Base-by-base conservation (phyloP, 129 eudicot species). In the Tanacetum coccineum region DNA sequence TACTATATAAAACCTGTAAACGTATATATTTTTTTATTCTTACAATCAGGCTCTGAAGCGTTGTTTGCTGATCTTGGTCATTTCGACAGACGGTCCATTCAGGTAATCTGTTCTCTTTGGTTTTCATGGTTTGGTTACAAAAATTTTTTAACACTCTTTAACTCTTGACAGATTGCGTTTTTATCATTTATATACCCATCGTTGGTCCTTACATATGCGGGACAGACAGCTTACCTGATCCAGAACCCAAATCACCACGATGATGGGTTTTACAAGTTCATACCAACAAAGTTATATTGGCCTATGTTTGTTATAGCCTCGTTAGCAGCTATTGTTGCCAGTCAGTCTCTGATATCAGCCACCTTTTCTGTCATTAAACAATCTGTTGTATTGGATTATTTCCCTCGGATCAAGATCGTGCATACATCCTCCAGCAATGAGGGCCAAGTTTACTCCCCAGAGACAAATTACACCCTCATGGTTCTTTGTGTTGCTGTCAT, bases 51-150 rank as follows among this genome's bases (percentile, higher is more conserved):
- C 70, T 74, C 90, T 45, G 95, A 87, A 72, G 90, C 90, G 44
- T 59, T 87, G 75, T 87, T 87, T 84, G 95, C 95, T 61, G 95
- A 84, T 74, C 87, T 87, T 64, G 95, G 95, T 51, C 95, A 87
- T 72, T 87, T 84, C 44, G 75, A 80, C 76, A 78, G 75, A 56
- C 62, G 44, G 3, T 81, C 90, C 39, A 84, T 87, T 77, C 90
- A 80, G 95, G 95, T 87, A 56, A 52, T 66, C 54, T 40, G 6
- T 62, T 59, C 63, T 63, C 65, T 42, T 44, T 25, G 4, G 61
- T 75, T 70, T 40, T 11, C 59, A 40, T 47, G 45, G 4, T 75
- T 47, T 20, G 51, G 36, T 36, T 32, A 20, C 30, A 21, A 8
- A 15, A 2, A 36, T 20, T 58, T 67, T 45, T 13, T 77, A 59